Percentiles rank a stretch among this genome's conserved stretches.
These are phyloP conservation scores for Ogataea zsoltii DNA, from an alignment of 805 yeast species.

Conservation along the genomic window DNA sequence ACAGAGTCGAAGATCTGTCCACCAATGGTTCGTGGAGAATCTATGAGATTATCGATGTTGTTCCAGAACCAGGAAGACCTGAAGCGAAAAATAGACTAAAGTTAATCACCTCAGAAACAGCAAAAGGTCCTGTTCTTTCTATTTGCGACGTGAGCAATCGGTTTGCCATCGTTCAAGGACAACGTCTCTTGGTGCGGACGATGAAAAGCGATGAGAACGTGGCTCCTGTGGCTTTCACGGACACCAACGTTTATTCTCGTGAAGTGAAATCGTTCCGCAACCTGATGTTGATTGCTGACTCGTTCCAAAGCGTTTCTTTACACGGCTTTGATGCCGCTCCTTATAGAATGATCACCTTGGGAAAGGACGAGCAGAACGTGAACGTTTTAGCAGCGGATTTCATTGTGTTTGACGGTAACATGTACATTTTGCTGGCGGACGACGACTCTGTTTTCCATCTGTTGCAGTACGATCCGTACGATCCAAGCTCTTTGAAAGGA, in stretches of 20 bases:
- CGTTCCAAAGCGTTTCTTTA: constrained; percentile 72
- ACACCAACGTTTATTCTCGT: constrained; percentile 75
- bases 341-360: constrained; percentile 74
- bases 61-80: constrained; percentile 86
- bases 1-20: constrained; percentile 77
- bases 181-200: constrained; percentile 74
- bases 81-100: constrained; percentile 80
- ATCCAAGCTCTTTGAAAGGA: constrained; percentile 79
- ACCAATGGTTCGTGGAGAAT: constrained; percentile 77
- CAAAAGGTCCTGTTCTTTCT: constrained; percentile 81
- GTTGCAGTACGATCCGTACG: constrained; percentile 89
- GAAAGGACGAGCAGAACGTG: constrained; percentile 66
- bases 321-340: constrained; percentile 96
- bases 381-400: constrained; percentile 78
- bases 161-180: constrained; percentile 83
- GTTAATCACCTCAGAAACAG: constrained; percentile 66
- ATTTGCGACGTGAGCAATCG: constrained; percentile 82
- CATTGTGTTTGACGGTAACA: constrained; percentile 65
- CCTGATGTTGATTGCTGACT: constrained; percentile 77
- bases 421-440: constrained; percentile 70
- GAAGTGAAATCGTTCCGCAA: constrained; percentile 85
- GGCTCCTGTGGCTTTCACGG: constrained; percentile 92
- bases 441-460: constrained; percentile 65
- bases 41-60: constrained; percentile 75
- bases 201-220: constrained; percentile 74